Base-by-base conservation (phyloP, 345 rosid species). In the Ceriops decandra region DNA sequence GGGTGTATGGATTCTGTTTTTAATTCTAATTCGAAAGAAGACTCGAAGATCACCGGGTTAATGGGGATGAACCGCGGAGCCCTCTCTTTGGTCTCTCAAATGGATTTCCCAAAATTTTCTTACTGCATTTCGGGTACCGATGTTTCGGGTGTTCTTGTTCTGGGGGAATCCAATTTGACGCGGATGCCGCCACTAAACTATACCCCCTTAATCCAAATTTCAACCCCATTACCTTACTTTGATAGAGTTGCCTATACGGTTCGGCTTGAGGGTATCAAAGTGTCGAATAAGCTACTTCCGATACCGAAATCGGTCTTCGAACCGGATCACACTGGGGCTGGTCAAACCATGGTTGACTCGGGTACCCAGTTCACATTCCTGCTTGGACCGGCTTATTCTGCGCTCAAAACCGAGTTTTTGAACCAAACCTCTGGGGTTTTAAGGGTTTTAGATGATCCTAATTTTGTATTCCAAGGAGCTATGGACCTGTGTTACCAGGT, bases 41-140 rank as follows among this genome's bases (percentile, higher is more conserved):
- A 93, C 53, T 69, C 76, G 11, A 82, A 84, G 21, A 85, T 77
- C 31, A 88, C 96, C 64, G 97, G 97, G 30, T 73, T 93, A 66
- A 79, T 93, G 83, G 96, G 98, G 27, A 93, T 93, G 97, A 90
- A 90, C 74, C 89, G 93, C 9, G 97, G 97, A 19, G 88, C 95
- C 0, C 85, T 90, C 63, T 93, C 96, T 20, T 89, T 90, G 58
- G 78, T 93, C 17, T 85, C 93, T 52, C 95, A 93, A 52, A 80
- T 87, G 91, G 87, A 88, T 51, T 90, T 83, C 68, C 90, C 87
- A 3, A 87, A 84, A 77, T 93, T 93, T 79, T 90, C 98, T 0
- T 93, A 93, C 54, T 93, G 98, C 77, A 93, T 93, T 68, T 89
- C 96, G 58, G 85, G 86, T 57, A 71, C 79, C 38, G 92, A 90